Conservation (phyloP, 352 stramenopile species). For the Pythium folliculosum region DNA sequence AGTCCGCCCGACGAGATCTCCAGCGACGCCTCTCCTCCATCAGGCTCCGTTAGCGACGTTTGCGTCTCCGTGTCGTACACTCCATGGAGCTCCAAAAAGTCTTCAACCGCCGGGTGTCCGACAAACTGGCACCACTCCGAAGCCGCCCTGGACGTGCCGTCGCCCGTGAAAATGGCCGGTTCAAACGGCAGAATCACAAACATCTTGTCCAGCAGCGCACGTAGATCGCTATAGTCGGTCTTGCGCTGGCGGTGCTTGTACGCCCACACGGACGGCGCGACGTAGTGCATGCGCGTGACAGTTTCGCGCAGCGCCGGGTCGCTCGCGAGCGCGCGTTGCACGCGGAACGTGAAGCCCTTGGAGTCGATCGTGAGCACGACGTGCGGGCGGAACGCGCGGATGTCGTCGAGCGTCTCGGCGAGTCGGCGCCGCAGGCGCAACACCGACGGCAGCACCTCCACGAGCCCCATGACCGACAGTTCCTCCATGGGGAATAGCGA, state of each 20-base stretch:
- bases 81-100: constrained; percentile 55
- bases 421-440: constrained; percentile 48
- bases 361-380: constrained; percentile 81
- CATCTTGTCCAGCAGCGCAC: constrained; percentile 55
- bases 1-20: constrained; percentile 11
- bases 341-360: constrained; percentile 74
- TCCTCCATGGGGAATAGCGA: constrained; percentile 76
- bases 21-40: background rate
- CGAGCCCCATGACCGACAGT: constrained; percentile 73
- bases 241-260: constrained; percentile 54
- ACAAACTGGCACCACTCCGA: constrained; percentile 58
- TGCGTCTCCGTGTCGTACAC: constrained; percentile 31
- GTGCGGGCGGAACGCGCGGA: constrained; percentile 48
- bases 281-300: constrained; percentile 67
- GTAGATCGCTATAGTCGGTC: constrained; percentile 36
- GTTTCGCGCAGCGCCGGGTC: constrained; percentile 21
- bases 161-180: constrained; percentile 42
- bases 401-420: constrained; percentile 54
- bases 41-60: background rate
- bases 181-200: constrained; percentile 78
- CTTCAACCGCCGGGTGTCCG: constrained; percentile 67
- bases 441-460: constrained; percentile 66
- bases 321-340: constrained; percentile 45
- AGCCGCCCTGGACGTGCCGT: background rate
- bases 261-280: constrained; percentile 77